phyloP scores from a whole-genome alignment of 176 grass and related monocot genomes.

The Zoysia pacifica region DNA sequence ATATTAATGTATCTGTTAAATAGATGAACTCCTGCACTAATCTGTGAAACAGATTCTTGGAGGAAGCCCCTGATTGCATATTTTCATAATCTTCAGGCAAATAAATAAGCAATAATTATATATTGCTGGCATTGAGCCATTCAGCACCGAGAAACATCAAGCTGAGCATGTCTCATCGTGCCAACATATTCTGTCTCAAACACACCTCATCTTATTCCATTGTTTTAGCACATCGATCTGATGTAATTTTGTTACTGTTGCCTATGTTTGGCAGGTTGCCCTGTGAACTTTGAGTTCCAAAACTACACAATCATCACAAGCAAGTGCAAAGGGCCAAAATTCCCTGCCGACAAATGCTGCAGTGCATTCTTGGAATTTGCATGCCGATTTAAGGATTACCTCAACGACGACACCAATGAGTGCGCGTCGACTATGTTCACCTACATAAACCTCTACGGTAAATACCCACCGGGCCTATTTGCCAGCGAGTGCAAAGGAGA shows the following conservation, averaged over 20 bases:
- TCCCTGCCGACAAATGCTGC: constrained; percentile 50
- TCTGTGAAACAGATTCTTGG: not conserved
- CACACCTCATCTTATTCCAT: not conserved
- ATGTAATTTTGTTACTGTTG: constrained; percentile 10
- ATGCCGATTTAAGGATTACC: constrained; percentile 42
- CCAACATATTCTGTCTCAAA: not conserved
- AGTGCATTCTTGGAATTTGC: constrained; percentile 62
- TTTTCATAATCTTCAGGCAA: constrained; percentile 1
- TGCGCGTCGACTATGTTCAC: constrained; percentile 72
- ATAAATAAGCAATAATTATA: constrained; percentile 16
- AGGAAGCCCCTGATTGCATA: not conserved
- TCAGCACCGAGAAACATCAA: not conserved
- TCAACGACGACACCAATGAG: constrained; percentile 56
- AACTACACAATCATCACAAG: constrained; percentile 77
- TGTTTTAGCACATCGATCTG: constrained; percentile 23
- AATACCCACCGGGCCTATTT: constrained; percentile 74
- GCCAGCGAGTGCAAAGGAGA: constrained; percentile 58
- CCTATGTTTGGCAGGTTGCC: constrained; percentile 49
- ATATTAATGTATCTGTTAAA: not conserved
- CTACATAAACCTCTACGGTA: constrained; percentile 76
- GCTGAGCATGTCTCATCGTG: constrained; percentile 13
- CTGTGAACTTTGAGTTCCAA: constrained; percentile 62
- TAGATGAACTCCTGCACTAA: not conserved
- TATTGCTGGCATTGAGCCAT: not conserved
- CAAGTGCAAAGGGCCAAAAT: constrained; percentile 79